phyloP scores from a whole-genome alignment of 2,329 filamentous ascomycete genomes.

The Malbranchea cinnamomea region DNA sequence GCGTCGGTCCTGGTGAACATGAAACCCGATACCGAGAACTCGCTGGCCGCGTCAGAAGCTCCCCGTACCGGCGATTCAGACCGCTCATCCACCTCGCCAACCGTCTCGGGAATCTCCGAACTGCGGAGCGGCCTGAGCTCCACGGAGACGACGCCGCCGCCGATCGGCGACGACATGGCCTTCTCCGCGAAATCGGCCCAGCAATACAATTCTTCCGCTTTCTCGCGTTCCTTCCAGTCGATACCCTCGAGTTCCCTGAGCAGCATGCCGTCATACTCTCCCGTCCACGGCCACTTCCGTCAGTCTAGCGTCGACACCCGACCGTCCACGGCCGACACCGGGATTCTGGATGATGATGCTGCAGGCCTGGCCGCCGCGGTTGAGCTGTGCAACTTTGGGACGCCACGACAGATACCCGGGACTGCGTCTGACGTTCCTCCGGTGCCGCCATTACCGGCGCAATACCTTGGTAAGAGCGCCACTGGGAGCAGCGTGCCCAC shows the following conservation, averaged over 20 bases:
- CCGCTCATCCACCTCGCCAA: constrained; percentile 65
- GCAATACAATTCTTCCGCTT: constrained; percentile 33
- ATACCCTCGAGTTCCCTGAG: constrained; percentile 42
- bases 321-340: constrained; percentile 65
- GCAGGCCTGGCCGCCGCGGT: constrained; percentile 80
- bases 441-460: constrained; percentile 71
- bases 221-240: constrained; percentile 73
- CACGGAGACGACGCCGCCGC: constrained; percentile 82
- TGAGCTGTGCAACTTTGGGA: constrained; percentile 77
- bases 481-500: constrained; percentile 35
- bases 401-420: constrained; percentile 50
- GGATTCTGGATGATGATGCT: constrained; percentile 64
- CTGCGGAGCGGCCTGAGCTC: constrained; percentile 61
- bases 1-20: constrained; percentile 92
- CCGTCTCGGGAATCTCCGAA: constrained; percentile 67
- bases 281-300: constrained; percentile 44
- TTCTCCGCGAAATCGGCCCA: constrained; percentile 35
- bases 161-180: constrained; percentile 49
- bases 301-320: constrained; percentile 63
- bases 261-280: constrained; percentile 34
- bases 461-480: constrained; percentile 52
- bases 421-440: constrained; percentile 64
- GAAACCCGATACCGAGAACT: constrained; percentile 51
- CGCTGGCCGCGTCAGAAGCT: constrained; percentile 51
- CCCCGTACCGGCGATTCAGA: constrained; percentile 63